phyloP scores from a whole-genome alignment of 495 filamentous ascomycete species.

The Delitschia confertaspora region DNA sequence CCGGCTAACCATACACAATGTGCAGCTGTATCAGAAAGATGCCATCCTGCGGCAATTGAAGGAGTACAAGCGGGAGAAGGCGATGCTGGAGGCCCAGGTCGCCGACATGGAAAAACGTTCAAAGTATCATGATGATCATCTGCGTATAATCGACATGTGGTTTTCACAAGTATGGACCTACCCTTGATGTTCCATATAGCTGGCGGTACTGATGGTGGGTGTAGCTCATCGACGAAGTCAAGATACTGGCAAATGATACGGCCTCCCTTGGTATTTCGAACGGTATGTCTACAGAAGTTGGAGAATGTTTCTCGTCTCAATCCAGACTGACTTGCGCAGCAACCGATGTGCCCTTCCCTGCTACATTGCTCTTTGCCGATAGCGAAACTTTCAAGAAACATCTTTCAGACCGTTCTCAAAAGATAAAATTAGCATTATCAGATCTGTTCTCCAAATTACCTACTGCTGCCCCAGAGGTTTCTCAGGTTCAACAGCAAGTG shows the following conservation, averaged over 20 bases:
- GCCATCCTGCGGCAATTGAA: slow-evolving; percentile 96
- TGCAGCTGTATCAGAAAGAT: slow-evolving; percentile 90
- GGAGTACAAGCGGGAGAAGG: slow-evolving; percentile 87
- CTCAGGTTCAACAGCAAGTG: slow-evolving; percentile 63
- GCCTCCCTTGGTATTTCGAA: slow-evolving; percentile 1
- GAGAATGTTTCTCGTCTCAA: no score
- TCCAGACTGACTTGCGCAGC: neutral
- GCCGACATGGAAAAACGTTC: slow-evolving; percentile 67
- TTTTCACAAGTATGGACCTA: slow-evolving; percentile 65
- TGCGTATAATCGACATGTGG: slow-evolving; percentile 84
- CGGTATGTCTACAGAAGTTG: no score
- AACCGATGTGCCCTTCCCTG: slow-evolving; percentile 41
- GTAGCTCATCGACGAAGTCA: slow-evolving; percentile 80
- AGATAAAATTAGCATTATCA: slow-evolving; percentile 54
- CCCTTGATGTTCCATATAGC: neutral
- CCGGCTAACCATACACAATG: slow-evolving; percentile 7
- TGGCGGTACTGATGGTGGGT: slow-evolving; percentile 9
- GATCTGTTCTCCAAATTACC: slow-evolving; percentile 42
- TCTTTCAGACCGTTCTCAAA: slow-evolving; percentile 50
- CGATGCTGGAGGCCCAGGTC: slow-evolving; percentile 63
- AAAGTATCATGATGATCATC: slow-evolving; percentile 78
- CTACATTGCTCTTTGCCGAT: slow-evolving; percentile 55
- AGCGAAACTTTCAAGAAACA: slow-evolving; percentile 69
- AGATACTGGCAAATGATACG: slow-evolving; percentile 43
- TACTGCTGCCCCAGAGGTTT: slow-evolving; percentile 50